Evolutionary conservation across 2,329 filamentous ascomycete genomes (phyloP), one percentile per base, ranked within the genome.

Genomic region (Capronia coronata): DNA sequence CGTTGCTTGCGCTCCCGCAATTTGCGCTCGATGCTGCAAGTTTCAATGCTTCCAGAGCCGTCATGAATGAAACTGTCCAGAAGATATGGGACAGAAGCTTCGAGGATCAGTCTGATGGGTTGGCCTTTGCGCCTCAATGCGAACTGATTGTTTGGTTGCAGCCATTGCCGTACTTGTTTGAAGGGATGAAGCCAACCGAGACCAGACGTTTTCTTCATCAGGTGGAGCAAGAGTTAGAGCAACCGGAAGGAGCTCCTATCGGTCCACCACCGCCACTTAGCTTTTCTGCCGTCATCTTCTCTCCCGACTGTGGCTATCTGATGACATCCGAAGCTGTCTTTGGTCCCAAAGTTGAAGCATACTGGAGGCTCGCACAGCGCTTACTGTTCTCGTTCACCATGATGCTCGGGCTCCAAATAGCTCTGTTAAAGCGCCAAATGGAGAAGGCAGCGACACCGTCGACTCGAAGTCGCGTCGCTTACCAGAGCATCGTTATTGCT

Each of bases 71-170:
- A 56, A 90, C 86, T 0, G 71, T 96, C 11, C 76, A 80, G 16
- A 74, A 79, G 45, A 77, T 80, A 0, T 79, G 56, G 58, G 46
- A 63, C 13, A 53, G 27, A 14, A 46, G 27, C 42, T 79, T 80
- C 46, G 70, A 81, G 2, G 79, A 84, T 54, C 79, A 74, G 4
- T 69, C 76, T 13, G 65, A 71, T 49, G 65, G 68, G 27, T 52
- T 67, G 34, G 64, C 69, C 37, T 71, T 69, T 14, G 68, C 76
- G 27, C 87, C 88, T 0, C 85, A 87, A 59, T 98, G 93, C 74
- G 93, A 98, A 67, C 88, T 88, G 62, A 72, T 98, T 43, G 71
- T 94, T 47, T 97, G 90, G 66, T 72, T 91, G 23, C 93, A 97
- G 64, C 72, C 74, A 52, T 69, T 74, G 53, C 71, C 71, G 3